phyloP scores from a whole-genome alignment of 2,329 filamentous ascomycete genomes.

The Colletotrichum orbiculare region DNA sequence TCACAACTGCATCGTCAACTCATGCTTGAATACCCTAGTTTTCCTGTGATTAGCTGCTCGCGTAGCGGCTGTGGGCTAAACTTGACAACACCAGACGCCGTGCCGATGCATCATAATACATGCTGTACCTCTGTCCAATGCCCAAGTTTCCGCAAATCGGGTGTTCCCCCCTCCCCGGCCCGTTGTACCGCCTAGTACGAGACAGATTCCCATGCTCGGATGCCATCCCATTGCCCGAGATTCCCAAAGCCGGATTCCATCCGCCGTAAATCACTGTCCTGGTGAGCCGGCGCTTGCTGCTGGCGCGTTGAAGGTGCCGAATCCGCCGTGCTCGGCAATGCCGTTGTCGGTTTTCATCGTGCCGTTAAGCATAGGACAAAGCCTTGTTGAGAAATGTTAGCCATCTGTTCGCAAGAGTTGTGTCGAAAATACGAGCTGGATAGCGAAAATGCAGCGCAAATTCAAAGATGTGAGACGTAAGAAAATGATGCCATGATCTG shows the following conservation, averaged over 20 bases:
- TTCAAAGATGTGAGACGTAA: slow-evolving; percentile 34
- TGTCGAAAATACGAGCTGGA: slow-evolving; percentile 5
- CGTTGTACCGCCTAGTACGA: slow-evolving; percentile 21
- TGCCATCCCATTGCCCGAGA: neutral
- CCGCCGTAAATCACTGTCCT: slow-evolving; percentile 22
- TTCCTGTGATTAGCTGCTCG: slow-evolving; percentile 26
- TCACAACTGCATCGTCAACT: no score
- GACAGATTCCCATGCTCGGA: neutral
- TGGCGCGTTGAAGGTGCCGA: slow-evolving; percentile 64
- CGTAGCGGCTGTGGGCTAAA: slow-evolving; percentile 33
- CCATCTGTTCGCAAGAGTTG: slow-evolving; percentile 26
- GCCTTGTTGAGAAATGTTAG: slow-evolving; percentile 60
- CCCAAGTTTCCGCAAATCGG: no score
- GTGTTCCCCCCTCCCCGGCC: no score
- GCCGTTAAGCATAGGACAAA: slow-evolving; percentile 88
- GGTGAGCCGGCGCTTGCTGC: slow-evolving; percentile 48
- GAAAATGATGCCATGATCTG: slow-evolving; percentile 41
- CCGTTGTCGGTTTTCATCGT: slow-evolving; percentile 74
- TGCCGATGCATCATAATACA: slow-evolving; percentile 34
- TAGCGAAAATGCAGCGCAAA: slow-evolving; percentile 19
- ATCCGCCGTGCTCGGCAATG: slow-evolving; percentile 67
- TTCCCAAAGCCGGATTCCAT: slow-evolving; percentile 17
- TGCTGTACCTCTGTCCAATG: slow-evolving; percentile 5
- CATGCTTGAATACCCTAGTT: neutral
- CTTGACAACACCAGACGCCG: slow-evolving; percentile 37